Percentiles rank a stretch among this genome's conserved stretches.
Evolutionary conservation across 2,329 filamentous ascomycete species (phyloP).

Genomic region (Metarhizium anisopliae): DNA sequence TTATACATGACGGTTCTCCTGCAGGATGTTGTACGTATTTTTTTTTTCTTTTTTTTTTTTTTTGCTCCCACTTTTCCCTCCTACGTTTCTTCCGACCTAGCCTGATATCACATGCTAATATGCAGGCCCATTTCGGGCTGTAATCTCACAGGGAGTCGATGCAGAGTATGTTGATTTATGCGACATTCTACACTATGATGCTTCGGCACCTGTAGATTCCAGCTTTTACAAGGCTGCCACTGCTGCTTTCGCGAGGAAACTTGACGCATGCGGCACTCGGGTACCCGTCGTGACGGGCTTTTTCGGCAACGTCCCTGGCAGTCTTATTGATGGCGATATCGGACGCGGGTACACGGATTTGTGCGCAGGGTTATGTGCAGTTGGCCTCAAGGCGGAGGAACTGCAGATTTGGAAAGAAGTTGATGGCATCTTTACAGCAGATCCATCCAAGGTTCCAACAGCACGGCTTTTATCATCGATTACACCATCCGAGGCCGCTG

Average conservation of each 20-base stretch:
- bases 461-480: constrained; percentile 83
- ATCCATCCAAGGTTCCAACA: constrained; percentile 86
- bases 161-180: constrained; percentile 87
- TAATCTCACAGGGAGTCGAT: constrained; percentile 53
- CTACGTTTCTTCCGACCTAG: neutral
- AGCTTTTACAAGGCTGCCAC: constrained; percentile 62
- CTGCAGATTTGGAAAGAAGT: constrained; percentile 99
- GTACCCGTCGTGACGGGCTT: constrained; percentile 84
- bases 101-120: neutral
- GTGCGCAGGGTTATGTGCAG: constrained; percentile 84
- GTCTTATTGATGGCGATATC: constrained; percentile 78
- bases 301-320: constrained; percentile 88
- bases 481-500: constrained; percentile 88
- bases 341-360: constrained; percentile 95
- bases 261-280: constrained; percentile 54
- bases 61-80: neutral
- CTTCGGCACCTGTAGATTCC: constrained; percentile 50
- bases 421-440: constrained; percentile 80
- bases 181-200: constrained; percentile 65
- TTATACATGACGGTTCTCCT: constrained; percentile 81
- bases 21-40: constrained; percentile 52
- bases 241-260: constrained; percentile 50
- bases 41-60: no score
- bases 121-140: constrained; percentile 12
- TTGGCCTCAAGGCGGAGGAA: constrained; percentile 78